Conservation (phyloP, 768 basidiomycete species). For the Cystobasidium onofrii region DNA sequence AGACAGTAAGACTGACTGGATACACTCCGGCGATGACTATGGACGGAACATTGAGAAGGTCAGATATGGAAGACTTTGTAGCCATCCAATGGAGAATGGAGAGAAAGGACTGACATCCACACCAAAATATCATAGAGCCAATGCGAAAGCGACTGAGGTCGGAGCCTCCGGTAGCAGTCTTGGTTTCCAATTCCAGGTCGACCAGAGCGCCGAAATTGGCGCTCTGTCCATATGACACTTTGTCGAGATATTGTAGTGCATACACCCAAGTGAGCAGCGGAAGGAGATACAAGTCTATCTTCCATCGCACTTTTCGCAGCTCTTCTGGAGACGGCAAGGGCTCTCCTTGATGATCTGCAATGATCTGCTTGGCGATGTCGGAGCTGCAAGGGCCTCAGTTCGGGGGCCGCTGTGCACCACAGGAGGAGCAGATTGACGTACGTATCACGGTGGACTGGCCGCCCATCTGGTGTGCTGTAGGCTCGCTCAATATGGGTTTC, state of each 20-base stretch:
- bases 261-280: slow-evolving; percentile 2
- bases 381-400: background rate
- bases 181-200: background rate
- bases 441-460: background rate
- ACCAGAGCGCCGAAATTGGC: slow-evolving; percentile 5
- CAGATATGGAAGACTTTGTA: too few species aligned
- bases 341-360: background rate
- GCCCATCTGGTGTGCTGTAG: background rate
- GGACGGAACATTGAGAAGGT: too few species aligned
- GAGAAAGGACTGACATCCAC: background rate
- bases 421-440: background rate
- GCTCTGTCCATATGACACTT: slow-evolving; percentile 10
- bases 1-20: background rate
- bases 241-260: slow-evolving; percentile 6
- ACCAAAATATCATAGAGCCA: slow-evolving; percentile 14
- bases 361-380: background rate
- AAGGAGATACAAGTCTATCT: background rate
- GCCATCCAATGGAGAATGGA: too few species aligned
- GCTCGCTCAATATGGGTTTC: background rate
- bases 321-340: background rate
- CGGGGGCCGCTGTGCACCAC: background rate
- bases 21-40: background rate
- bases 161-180: background rate
- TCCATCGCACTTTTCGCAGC: slow-evolving; percentile 1
- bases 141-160: slow-evolving; percentile 1